Conservation (phyloP, 176 grass and related monocot genomes). For the Canna indica region DNA sequence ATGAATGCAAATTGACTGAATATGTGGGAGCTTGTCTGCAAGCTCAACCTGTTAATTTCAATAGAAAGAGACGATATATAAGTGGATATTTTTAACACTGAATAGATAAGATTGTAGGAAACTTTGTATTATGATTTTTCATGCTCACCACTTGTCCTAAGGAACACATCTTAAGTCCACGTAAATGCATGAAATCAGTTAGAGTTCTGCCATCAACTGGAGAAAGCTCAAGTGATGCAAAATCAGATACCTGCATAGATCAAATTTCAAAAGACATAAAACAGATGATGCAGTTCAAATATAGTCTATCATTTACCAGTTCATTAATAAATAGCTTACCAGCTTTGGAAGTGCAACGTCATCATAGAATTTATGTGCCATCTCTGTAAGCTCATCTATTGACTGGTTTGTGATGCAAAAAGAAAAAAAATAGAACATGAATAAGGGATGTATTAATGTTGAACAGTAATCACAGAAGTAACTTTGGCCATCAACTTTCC, state of each 20-base stretch:
- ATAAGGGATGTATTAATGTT: neutral
- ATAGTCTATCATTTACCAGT: neutral
- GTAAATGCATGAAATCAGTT: slow-evolving; percentile 98
- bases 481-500: neutral
- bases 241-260: slow-evolving; percentile 74
- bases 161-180: slow-evolving; percentile 85
- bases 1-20: slow-evolving; percentile 99
- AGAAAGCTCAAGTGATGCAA: slow-evolving; percentile 98
- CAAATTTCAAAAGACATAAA: neutral
- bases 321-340: slow-evolving; percentile 34
- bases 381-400: slow-evolving; percentile 68
- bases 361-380: slow-evolving; percentile 86
- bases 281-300: neutral
- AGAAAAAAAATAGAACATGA: neutral
- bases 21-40: slow-evolving; percentile 83
- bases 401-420: slow-evolving; percentile 44
- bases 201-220: slow-evolving; percentile 97
- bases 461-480: neutral
- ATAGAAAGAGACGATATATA: neutral
- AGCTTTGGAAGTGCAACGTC: slow-evolving; percentile 91
- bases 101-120: neutral
- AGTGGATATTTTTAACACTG: neutral
- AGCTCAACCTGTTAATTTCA: slow-evolving; percentile 70
- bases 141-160: slow-evolving; percentile 73
- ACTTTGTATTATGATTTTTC: neutral